Conservation (phyloP, 345 rosid genomes). For the Aurinia saxatilis region DNA sequence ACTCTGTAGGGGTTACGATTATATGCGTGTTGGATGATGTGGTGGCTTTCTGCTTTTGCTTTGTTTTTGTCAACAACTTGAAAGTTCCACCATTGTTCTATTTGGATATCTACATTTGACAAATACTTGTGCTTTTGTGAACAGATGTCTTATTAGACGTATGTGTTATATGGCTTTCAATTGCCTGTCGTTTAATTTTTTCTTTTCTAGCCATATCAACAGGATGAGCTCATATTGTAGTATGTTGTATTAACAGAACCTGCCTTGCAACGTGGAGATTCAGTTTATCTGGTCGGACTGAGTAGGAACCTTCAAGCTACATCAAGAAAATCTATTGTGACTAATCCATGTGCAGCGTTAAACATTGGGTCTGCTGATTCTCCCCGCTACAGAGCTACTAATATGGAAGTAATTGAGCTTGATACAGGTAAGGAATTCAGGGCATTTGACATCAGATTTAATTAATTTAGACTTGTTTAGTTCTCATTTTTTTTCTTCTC, state of each 20-base stretch:
- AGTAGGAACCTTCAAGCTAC: conserved; percentile 89
- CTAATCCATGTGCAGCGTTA: conserved; percentile 85
- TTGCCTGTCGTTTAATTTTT: neutral
- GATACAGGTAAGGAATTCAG: conserved; percentile 62
- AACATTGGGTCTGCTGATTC: conserved; percentile 83
- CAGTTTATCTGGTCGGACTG: conserved; percentile 83
- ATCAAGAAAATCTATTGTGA: conserved; percentile 81
- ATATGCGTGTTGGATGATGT: neutral
- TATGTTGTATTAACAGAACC: conserved; percentile 48
- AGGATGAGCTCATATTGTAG: neutral
- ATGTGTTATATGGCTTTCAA: neutral
- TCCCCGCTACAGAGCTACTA: conserved; percentile 92
- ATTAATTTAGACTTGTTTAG: neutral
- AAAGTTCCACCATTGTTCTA: conserved; percentile 2
- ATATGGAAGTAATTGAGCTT: conserved; percentile 93
- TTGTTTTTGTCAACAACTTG: neutral
- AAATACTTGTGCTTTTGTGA: neutral
- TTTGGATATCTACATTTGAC: neutral
- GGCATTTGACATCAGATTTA: neutral
- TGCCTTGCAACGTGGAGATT: conserved; percentile 79
- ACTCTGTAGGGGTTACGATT: conserved; percentile 2
- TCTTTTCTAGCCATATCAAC: neutral
- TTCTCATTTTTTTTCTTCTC: neutral
- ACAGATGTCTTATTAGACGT: neutral
- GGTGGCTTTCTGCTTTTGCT: neutral